Conservation (phyloP, 2,329 filamentous ascomycete species). For the Didymella keratinophila region DNA sequence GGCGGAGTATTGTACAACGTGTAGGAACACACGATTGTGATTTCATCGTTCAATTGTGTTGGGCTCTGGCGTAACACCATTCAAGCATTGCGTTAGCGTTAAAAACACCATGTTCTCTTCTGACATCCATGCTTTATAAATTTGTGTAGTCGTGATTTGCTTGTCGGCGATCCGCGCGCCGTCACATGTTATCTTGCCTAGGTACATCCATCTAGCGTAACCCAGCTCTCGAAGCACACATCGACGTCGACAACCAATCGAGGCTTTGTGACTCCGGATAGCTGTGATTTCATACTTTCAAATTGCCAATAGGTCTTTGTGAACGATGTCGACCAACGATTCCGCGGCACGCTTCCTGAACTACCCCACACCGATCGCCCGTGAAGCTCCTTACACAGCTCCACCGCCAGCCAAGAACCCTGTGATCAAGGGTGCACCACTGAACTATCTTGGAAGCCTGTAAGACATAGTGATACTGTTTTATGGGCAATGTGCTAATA, state of each 20-base stretch:
- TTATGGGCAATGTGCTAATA: constrained; percentile 20
- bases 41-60: constrained; percentile 10
- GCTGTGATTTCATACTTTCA: not conserved
- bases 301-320: not conserved
- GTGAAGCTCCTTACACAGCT: constrained; percentile 45
- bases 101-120: not conserved
- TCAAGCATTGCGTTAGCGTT: constrained; percentile 8
- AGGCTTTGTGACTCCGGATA: not conserved
- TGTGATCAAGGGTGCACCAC: constrained; percentile 69
- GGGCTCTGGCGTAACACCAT: constrained; percentile 10
- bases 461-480: constrained; percentile 50
- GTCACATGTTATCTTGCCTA: constrained; percentile 11
- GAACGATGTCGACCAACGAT: constrained; percentile 34
- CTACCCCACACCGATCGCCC: constrained; percentile 45
- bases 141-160: not conserved
- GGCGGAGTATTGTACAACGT: constrained; percentile 1
- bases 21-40: constrained; percentile 3
- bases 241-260: not conserved
- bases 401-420: constrained; percentile 66
- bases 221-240: not conserved
- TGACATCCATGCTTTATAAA: not conserved
- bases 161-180: constrained; percentile 1
- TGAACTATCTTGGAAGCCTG: constrained; percentile 70
- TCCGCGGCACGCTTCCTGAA: constrained; percentile 40
- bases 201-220: not conserved